phyloP scores from a whole-genome alignment of 2,329 filamentous ascomycete species.

The Teratosphaeria viscida region DNA sequence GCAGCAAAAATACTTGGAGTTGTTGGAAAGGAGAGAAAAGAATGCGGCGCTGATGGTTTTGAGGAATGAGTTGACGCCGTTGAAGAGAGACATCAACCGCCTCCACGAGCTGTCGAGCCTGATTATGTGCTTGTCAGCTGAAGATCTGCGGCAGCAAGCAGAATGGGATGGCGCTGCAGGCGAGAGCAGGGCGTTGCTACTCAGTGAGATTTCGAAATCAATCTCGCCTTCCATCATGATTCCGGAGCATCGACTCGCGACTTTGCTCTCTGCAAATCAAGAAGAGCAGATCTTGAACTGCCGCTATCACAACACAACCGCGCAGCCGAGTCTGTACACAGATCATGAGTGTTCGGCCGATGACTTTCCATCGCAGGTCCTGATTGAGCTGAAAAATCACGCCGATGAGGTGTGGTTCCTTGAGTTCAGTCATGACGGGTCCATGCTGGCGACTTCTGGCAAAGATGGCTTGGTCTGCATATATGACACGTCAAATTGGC shows the following conservation, averaged over 20 bases:
- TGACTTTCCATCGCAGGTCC: slow-evolving; percentile 63
- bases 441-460: slow-evolving; percentile 71
- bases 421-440: slow-evolving; percentile 80
- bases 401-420: slow-evolving; percentile 84
- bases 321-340: slow-evolving; percentile 73
- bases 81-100: slow-evolving; percentile 66
- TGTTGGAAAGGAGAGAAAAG: slow-evolving; percentile 68
- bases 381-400: slow-evolving; percentile 62
- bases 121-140: slow-evolving; percentile 74
- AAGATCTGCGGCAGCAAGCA: slow-evolving; percentile 66
- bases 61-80: slow-evolving; percentile 73
- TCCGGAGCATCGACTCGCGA: slow-evolving; percentile 76
- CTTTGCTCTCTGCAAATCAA: slow-evolving; percentile 74
- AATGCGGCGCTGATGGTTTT: slow-evolving; percentile 69
- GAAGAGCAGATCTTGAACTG: slow-evolving; percentile 72
- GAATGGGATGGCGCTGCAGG: slow-evolving; percentile 76
- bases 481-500: slow-evolving; percentile 66
- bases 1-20: slow-evolving; percentile 89
- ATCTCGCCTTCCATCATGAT: slow-evolving; percentile 97
- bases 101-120: slow-evolving; percentile 78
- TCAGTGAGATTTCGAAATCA: slow-evolving; percentile 75
- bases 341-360: slow-evolving; percentile 75
- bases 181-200: slow-evolving; percentile 59
- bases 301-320: slow-evolving; percentile 74
- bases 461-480: slow-evolving; percentile 65